Conservation (phyloP, 2,329 filamentous ascomycete genomes). For the Atkinsonella texensis region DNA sequence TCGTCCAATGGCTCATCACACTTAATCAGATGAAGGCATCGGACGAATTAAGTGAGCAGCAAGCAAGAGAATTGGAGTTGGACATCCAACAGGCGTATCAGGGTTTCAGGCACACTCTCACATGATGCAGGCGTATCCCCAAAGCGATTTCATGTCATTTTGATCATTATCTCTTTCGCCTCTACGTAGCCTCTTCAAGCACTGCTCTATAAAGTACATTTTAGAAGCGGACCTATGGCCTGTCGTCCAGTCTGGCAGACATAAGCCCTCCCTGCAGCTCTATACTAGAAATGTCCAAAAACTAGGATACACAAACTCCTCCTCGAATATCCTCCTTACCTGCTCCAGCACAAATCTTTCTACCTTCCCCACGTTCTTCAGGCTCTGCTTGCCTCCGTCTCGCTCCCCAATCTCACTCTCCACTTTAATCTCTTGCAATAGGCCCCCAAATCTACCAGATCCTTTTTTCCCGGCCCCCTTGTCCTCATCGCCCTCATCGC, state of each 20-base stretch:
- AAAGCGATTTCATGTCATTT: not conserved
- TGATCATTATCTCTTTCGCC: not conserved
- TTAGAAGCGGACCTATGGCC: no score
- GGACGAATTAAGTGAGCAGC: constrained; percentile 77
- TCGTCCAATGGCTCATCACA: constrained; percentile 95
- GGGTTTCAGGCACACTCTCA: constrained; percentile 76
- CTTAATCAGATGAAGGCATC: constrained; percentile 97
- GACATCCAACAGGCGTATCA: constrained; percentile 93
- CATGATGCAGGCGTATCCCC: constrained; percentile 21
- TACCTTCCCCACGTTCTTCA: constrained; percentile 98
- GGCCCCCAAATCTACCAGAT: constrained; percentile 45
- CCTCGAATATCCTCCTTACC: constrained; percentile 92
- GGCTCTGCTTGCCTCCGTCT: constrained; percentile 80
- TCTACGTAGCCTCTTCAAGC: not conserved
- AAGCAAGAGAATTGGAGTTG: constrained; percentile 78
- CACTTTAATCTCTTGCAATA: constrained; percentile 86
- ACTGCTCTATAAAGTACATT: not conserved
- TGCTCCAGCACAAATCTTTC: constrained; percentile 96
- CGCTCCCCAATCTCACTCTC: constrained; percentile 96
- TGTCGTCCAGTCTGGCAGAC: no score
- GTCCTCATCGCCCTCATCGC: constrained; percentile 7
- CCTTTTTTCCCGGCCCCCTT: constrained; percentile 16
- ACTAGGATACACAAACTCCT: constrained; percentile 96
- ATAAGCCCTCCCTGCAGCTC: not conserved
- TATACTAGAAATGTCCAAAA: constrained; percentile 95